Evolutionary conservation across 2,329 filamentous ascomycete species (phyloP), one percentile per base, ranked within the genome.

Genomic region (Diplodia intermedia): DNA sequence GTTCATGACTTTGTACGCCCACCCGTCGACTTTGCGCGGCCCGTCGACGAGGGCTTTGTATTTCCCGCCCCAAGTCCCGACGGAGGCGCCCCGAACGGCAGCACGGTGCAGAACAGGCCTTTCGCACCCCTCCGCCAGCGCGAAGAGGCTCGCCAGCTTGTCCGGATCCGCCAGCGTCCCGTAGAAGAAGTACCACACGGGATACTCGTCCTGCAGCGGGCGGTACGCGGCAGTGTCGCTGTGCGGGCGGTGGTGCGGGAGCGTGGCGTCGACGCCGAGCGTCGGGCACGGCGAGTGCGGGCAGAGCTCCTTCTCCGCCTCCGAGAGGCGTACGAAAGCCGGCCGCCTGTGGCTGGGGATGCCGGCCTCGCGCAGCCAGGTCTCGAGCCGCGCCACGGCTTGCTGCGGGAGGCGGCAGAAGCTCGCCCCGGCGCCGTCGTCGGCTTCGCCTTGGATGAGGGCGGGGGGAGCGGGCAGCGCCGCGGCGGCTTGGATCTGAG

Each of bases 151-250:
- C 7, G 65, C 66, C 1, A 82, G 75, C 5, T 79, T 74, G 0
- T 66, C 53, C 0, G 75, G 72, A 47, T 80, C 75, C 14, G 72
- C 70, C n/a, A 80, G 69, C 1, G 78, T 77, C 43, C 77, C 78
- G 67, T 81, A 79, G 71, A 81, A 78, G 70, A 80, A 80, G 67
- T 77, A 79, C 75, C 76, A 81, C 0, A 83, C 78, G 0, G 77
- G 77, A 53, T 74, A 79, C 56, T 79, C 62, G 50, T 76, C 61
- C 63, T 76, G 76, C 0, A 73, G 15, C 20, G 73, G 75, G 14
- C 50, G 33, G 36, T 69, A 72, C 5, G 15, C 23, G 29, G 53
- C 14, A 11, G 54, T 18, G 36, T 2, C 29, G 50, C 15, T 29
- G 4, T 69, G 53, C 2, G 70, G 72, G 3, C 75, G 70, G 65